These are phyloP conservation scores for Pichia nanzhaoensis DNA, from an alignment of 805 yeast species.

Conservation along the genomic window DNA sequence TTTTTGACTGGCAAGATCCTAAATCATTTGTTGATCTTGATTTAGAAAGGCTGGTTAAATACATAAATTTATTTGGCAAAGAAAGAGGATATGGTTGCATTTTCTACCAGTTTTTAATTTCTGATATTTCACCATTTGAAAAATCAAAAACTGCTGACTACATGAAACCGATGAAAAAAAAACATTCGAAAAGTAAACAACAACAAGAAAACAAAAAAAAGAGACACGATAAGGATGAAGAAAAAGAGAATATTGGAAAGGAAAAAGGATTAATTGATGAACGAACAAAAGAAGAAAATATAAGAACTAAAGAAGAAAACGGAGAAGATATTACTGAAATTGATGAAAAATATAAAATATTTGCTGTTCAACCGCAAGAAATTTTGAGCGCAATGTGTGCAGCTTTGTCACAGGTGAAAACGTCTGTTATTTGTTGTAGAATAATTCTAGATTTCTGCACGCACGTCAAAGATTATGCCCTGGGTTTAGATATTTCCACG, in stretches of 20 bases:
- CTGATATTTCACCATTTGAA: conserved; percentile 63
- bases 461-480: conserved; percentile 54
- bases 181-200: conserved; percentile 11
- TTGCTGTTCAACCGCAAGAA: conserved; percentile 14
- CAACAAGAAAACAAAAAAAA: conserved; percentile 14
- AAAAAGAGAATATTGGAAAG: too few species aligned
- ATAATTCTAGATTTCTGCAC: conserved; percentile 56
- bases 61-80: conserved; percentile 46
- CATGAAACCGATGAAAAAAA: conserved; percentile 13
- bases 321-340: conserved; percentile 13
- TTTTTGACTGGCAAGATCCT: conserved; percentile 68
- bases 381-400: conserved; percentile 10
- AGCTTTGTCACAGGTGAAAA: conserved; percentile 19
- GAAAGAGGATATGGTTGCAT: conserved; percentile 51
- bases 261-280: too few species aligned
- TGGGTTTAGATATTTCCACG: conserved; percentile 54
- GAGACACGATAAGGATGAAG: conserved; percentile 9
- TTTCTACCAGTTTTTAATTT: conserved; percentile 54
- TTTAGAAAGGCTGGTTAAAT: conserved; percentile 39
- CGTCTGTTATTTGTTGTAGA: conserved; percentile 55
- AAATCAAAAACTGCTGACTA: conserved; percentile 24
- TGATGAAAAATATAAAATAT: conserved; percentile 1
- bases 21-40: conserved; percentile 44
- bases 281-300: conserved; percentile 6
- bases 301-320: conserved; percentile 15